Evolutionary conservation across 1,139 yeast genomes (phyloP).

Genomic region (Kluyveromyces sp.): DNA sequence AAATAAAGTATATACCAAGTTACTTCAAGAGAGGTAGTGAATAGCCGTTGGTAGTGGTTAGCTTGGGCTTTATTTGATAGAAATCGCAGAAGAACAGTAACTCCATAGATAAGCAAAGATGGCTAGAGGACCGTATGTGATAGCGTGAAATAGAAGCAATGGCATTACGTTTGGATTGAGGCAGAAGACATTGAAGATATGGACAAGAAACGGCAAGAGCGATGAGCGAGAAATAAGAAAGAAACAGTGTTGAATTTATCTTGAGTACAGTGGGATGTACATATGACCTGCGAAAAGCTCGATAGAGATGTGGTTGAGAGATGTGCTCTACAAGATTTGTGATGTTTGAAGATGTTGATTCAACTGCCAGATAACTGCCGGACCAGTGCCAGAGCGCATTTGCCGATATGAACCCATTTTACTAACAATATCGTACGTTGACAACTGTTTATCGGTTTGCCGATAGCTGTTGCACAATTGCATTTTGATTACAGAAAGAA

Average conservation of each 20-base stretch:
- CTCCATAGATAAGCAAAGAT: slow-evolving; percentile 41
- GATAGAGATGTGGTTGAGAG: too few relatives aligned
- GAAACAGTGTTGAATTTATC: too few relatives aligned
- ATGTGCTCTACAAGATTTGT: too few relatives aligned
- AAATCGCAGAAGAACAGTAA: slow-evolving; percentile 6
- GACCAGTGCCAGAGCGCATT: too few relatives aligned
- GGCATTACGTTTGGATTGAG: slow-evolving; percentile 13
- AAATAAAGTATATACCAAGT: background rate
- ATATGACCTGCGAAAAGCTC: too few relatives aligned
- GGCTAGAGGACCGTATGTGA: slow-evolving; percentile 94
- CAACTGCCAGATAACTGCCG: too few relatives aligned
- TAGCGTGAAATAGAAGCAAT: slow-evolving; percentile 11
- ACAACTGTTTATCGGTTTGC: background rate
- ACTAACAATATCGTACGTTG: background rate
- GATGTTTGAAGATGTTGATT: too few relatives aligned
- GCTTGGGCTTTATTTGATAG: background rate
- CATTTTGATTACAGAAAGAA: slow-evolving; percentile 54
- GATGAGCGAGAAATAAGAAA: too few relatives aligned
- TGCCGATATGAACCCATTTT: too few relatives aligned
- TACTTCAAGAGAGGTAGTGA: background rate
- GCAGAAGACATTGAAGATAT: too few relatives aligned
- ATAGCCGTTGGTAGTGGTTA: background rate
- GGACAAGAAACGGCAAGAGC: too few relatives aligned
- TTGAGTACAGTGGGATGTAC: too few relatives aligned
- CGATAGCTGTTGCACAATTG: background rate